phyloP scores from a whole-genome alignment of 139 green algal genomes.

The Coelastrella sp. region DNA sequence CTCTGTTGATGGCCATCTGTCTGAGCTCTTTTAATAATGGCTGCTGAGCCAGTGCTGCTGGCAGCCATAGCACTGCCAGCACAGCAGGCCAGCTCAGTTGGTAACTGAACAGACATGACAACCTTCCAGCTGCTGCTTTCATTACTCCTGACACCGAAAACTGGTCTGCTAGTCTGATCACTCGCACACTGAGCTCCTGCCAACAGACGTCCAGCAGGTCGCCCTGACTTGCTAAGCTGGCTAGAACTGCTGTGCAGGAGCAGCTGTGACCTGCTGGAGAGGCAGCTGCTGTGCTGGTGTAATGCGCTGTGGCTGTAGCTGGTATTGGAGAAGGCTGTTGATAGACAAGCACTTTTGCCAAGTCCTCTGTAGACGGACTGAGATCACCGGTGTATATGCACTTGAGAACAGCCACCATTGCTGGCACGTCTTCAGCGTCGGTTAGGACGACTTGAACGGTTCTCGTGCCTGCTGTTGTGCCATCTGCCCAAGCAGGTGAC shows the following conservation, averaged over 20 bases:
- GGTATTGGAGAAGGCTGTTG: neutral
- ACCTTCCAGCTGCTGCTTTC: neutral
- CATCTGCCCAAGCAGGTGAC: neutral
- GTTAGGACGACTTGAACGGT: neutral
- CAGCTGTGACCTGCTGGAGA: neutral
- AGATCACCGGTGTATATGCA: constrained; percentile 18
- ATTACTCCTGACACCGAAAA: neutral
- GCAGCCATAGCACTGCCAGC: constrained; percentile 31
- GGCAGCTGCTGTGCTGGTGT: neutral
- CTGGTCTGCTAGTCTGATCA: constrained; percentile 18
- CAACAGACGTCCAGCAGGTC: neutral
- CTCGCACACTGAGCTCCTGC: constrained; percentile 15
- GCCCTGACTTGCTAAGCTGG: neutral
- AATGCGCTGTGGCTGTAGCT: neutral
- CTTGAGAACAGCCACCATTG: constrained; percentile 26
- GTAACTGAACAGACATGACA: constrained; percentile 29
- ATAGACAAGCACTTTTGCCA: neutral
- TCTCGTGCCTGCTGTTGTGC: neutral
- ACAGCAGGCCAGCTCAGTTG: constrained; percentile 13
- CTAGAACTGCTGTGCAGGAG: neutral
- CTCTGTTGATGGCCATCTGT: constrained; percentile 27
- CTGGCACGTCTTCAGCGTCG: neutral
- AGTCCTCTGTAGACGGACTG: neutral
- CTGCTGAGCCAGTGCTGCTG: neutral
- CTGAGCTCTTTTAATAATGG: neutral